Percentiles rank a stretch among this genome's conserved stretches.
Evolutionary conservation across 2,329 filamentous ascomycete species (phyloP).

Genomic region (Scolecobasidium constrictum): DNA sequence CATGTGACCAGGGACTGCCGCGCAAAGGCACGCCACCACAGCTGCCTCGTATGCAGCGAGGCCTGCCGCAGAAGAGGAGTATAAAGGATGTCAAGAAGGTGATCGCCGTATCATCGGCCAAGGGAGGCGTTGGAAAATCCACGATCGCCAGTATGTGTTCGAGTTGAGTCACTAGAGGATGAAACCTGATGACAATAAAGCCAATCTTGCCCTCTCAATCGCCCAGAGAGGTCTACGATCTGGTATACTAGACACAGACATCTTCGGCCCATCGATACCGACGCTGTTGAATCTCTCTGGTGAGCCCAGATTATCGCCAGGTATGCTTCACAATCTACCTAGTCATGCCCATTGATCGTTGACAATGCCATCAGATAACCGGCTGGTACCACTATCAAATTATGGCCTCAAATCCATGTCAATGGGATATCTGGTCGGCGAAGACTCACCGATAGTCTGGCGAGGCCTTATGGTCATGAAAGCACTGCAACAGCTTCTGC

Average conservation of each 20-base stretch:
- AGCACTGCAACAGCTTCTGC: conserved; percentile 85
- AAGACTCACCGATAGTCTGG: conserved; percentile 82
- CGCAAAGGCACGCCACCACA: conserved; percentile 55
- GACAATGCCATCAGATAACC: conserved; percentile 54
- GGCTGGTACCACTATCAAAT: conserved; percentile 78
- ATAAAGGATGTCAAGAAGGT: conserved; percentile 82
- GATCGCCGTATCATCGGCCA: conserved; percentile 94
- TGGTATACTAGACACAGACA: conserved; percentile 89
- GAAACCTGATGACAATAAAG: conserved; percentile 19
- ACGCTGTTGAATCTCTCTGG: conserved; percentile 75
- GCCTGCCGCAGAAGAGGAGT: conserved; percentile 67
- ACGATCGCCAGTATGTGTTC: conserved; percentile 62
- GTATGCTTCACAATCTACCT: conserved; percentile 35
- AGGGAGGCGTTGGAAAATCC: conserved; percentile 96
- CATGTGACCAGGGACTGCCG: conserved; percentile 60
- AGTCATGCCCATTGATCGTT: not conserved
- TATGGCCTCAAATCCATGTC: conserved; percentile 98
- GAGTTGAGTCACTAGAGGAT: not conserved
- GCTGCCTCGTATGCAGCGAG: conserved; percentile 66
- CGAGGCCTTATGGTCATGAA: conserved; percentile 97
- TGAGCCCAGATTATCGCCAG: conserved; percentile 63
- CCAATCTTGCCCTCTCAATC: conserved; percentile 78
- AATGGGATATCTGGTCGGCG: conserved; percentile 84
- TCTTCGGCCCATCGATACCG: conserved; percentile 91
- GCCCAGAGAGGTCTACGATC: conserved; percentile 70